Evolutionary conservation across 805 yeast species (phyloP), one percentile per base, ranked within the genome.

Genomic region (Hemisphaericaspora nanyangensis): DNA sequence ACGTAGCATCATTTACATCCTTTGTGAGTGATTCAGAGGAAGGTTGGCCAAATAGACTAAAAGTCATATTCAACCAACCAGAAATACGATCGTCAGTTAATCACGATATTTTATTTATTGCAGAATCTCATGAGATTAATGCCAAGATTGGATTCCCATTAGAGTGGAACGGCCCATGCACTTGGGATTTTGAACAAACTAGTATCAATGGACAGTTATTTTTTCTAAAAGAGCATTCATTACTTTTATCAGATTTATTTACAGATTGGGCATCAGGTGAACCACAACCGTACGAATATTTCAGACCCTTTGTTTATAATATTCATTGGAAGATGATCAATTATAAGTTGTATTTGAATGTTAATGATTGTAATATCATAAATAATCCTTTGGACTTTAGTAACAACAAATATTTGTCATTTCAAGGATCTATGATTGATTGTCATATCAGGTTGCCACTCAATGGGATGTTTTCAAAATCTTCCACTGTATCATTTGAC

Each of bases 341-440:
- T 28, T 82, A 83, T 49, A 72, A 76, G 24, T 58, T 91, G 6
- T 85, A 66, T 53, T 58, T 91, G 41, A 90, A 90, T 56, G 82
- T 88, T 19, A 93, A 93, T 57, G 95, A 88, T 52, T 77, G 79
- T 30, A 93, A 93, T 56, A 85, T 93, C 51, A 81, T 93, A 47
- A 85, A 89, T 58, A 85, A 88, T 50, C 96, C 98, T 0, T 62
- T 89, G 29, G 96, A 89, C 52, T 79, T 84, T 49, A 77, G 76
- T 38, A 93, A 83, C 44, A 93, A 93, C 57, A 76, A 82, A 25
- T 91, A 79, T 50, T 44, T 91, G 4, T 79, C 91, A 0, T 69
- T 91, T 43, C 79, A 77, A 45, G 95, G 96, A 0, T 76, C 77
- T 3, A 57, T 59, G 6, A 49, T 90, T 18, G 52, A 56, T 2